These are phyloP conservation scores for Colletotrichum coccodes DNA, from an alignment of 2,329 filamentous ascomycete species.

Conservation along the genomic window DNA sequence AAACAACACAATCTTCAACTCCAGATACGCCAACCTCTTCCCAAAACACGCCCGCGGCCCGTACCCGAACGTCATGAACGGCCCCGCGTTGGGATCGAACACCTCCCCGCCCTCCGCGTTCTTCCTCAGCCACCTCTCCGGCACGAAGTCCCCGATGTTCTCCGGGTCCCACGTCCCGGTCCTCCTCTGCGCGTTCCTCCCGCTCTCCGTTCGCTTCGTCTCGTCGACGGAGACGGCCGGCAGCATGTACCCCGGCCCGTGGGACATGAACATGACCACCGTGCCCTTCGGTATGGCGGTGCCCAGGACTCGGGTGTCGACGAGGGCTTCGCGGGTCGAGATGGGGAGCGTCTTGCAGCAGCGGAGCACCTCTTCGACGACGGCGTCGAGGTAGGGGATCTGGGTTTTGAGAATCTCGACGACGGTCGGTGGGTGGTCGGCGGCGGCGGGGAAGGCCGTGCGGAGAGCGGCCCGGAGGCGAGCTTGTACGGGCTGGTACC, in stretches of 20 bases:
- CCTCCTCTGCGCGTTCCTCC: background rate
- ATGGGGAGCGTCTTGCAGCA: conserved; percentile 35
- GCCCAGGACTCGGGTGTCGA: conserved; percentile 40
- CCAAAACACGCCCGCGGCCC: conserved; percentile 41
- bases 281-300: conserved; percentile 40
- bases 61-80: conserved; percentile 37
- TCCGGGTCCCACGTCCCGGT: conserved; percentile 17
- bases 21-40: conserved; percentile 39
- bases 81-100: conserved; percentile 39
- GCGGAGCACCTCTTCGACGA: conserved; percentile 42
- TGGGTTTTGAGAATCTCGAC: conserved; percentile 34
- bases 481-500: conserved; percentile 37
- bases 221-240: conserved; percentile 25
- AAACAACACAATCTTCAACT: conserved; percentile 39
- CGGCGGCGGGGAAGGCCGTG: conserved; percentile 29
- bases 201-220: conserved; percentile 30
- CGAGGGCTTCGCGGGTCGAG: conserved; percentile 36
- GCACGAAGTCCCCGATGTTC: conserved; percentile 32
- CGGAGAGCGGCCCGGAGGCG: conserved; percentile 38
- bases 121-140: conserved; percentile 36
- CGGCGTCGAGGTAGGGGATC: conserved; percentile 41
- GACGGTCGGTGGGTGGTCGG: conserved; percentile 32
- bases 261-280: conserved; percentile 19
- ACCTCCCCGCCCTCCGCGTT: conserved; percentile 21
- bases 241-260: conserved; percentile 24